Base-by-base conservation (phyloP, 1,284 basidiomycete species). In the Tremellales sp. region DNA sequence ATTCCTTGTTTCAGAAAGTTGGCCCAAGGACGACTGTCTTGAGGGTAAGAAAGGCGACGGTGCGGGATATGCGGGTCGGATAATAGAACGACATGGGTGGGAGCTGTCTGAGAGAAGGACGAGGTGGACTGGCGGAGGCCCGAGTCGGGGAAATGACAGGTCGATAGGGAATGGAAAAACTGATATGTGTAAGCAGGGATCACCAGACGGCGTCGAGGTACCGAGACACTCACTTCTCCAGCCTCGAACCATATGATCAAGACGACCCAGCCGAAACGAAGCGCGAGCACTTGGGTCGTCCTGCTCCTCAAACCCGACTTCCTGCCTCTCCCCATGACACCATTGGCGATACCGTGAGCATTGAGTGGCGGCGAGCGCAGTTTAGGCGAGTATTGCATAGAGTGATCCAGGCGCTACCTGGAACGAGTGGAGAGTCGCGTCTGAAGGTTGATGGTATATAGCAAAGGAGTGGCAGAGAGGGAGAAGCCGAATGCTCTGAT, bases 1-100 rank as follows among this genome's bases (percentile, higher is more conserved):
- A 83, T 66, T 49, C 77, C 72, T 52, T 80, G 79, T 29, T 77
- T 75, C 35, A 83, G 45, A 60, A 60, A 55, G 70, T 74, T 56
- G 10, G 71, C 45, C 61, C 66, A 66, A 18, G 67, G 49, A 22
- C 58, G 49, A 16, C 63, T 63, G 22, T 62, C 50, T 64, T 66
- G 37, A 66, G 74, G 36, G 68, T 75, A 53, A 67, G 75, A 65
- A 74, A 76, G 38, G 75, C 73, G 32, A 66, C 71, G 52, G 75
- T 83, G 80, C 24, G 82, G 78, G 14, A 91, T 76, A 65, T 91
- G 87, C 1, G 86, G 80, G 63, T 92, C 88, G 4, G 87, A 80
- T 18, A 90, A 63, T 42, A 92, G 75, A 13, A 90, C 76, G 24
- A 89, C 74, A 56, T 84, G 85, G 4, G 79, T 79, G 12, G 80